A percentile compares a stretch with the other conserved stretches of the same genome.
Evolutionary conservation across 192 early-diverging fungal species (phyloP).

Genomic region (Funneliformis mosseae): DNA sequence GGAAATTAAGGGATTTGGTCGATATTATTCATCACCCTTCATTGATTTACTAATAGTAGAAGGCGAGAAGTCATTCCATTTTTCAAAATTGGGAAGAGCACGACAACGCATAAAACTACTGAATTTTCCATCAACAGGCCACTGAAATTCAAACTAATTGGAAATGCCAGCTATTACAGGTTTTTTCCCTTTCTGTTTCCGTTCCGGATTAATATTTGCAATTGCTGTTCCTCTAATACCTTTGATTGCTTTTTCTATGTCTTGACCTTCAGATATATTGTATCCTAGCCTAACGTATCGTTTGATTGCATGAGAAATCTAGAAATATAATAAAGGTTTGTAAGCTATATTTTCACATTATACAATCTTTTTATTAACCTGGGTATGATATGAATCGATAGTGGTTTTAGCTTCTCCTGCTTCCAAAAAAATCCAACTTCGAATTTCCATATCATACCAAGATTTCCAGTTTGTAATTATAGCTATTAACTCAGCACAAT

Average conservation of each 20-base stretch:
- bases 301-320: constrained; percentile 5
- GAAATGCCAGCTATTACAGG: neutral
- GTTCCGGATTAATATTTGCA: neutral
- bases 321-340: neutral
- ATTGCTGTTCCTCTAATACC: neutral
- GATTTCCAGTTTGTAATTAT: neutral
- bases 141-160: constrained; percentile 8
- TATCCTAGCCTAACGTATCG: neutral
- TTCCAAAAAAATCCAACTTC: constrained; percentile 7
- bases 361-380: neutral
- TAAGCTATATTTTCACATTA: neutral
- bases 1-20: neutral
- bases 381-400: neutral
- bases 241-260: neutral
- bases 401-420: neutral
- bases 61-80: neutral
- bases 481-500: neutral
- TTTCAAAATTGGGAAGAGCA: neutral
- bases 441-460: neutral
- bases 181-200: neutral
- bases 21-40: neutral
- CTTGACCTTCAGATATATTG: neutral
- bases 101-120: neutral
- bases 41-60: neutral
- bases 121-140: neutral